phyloP scores from a whole-genome alignment of 441 rosid genomes.

The Flueggea neowawraea region DNA sequence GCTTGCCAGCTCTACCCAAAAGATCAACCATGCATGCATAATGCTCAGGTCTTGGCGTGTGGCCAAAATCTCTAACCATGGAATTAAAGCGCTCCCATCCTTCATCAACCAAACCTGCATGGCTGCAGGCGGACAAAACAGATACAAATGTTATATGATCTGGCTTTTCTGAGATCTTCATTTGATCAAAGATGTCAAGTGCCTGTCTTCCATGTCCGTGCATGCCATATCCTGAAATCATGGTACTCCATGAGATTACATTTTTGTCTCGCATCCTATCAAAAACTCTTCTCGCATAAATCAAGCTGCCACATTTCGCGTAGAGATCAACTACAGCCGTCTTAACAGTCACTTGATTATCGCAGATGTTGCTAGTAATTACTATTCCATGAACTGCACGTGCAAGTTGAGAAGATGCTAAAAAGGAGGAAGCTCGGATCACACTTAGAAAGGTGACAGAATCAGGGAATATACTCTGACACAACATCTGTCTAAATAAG shows the following conservation, averaged over 20 bases:
- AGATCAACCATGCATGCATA: constrained; percentile 75
- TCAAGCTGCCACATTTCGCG: constrained; percentile 69
- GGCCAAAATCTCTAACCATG: constrained; percentile 41
- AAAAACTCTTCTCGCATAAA: constrained; percentile 52
- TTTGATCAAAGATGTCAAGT: constrained; percentile 48
- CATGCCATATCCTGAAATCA: constrained; percentile 76
- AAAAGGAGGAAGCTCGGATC: constrained; percentile 57
- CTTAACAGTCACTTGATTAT: constrained; percentile 39
- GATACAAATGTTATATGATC: constrained; percentile 68
- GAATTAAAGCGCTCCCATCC: constrained; percentile 48
- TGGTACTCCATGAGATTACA: constrained; percentile 75
- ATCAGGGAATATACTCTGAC: constrained; percentile 43
- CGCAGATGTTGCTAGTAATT: constrained; percentile 24
- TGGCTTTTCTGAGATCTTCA: constrained; percentile 47
- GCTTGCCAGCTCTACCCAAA: constrained; percentile 73
- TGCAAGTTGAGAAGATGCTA: constrained; percentile 53
- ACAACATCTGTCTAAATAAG: constrained; percentile 54
- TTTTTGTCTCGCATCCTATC: constrained; percentile 51
- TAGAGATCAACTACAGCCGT: constrained; percentile 67
- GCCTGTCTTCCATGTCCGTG: constrained; percentile 65
- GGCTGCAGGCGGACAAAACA: constrained; percentile 76
- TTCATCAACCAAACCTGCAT: constrained; percentile 59
- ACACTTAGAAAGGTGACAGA: constrained; percentile 63
- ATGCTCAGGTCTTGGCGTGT: constrained; percentile 65
- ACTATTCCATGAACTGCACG: constrained; percentile 42